Evolutionary conservation across 164 flowering plant genomes (phyloP).

Genomic region (Buxus sempervirens): DNA sequence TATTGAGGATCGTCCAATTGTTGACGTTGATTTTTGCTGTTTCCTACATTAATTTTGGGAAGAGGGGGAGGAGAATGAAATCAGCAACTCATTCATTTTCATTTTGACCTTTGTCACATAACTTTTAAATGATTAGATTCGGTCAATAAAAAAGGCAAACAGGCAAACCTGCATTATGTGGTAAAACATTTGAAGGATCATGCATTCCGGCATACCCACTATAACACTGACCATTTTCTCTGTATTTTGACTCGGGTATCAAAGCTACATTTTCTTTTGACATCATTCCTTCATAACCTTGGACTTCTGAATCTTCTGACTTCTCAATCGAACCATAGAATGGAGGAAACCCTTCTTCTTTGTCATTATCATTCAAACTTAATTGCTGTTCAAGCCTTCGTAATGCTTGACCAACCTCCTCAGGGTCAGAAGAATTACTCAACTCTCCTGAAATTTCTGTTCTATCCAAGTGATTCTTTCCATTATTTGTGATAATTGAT

Average conservation of each 20-base stretch:
- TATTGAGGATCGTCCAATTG: slow-evolving; percentile 16
- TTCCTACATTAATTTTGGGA: slow-evolving; percentile 40
- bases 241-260: slow-evolving; percentile 12
- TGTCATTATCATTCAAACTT: slow-evolving; percentile 66
- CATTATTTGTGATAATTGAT: slow-evolving; percentile 24
- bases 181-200: slow-evolving; percentile 18
- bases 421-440: slow-evolving; percentile 29
- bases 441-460: slow-evolving; percentile 20
- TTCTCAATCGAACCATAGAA: slow-evolving; percentile 26
- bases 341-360: slow-evolving; percentile 30
- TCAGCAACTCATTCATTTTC: neutral
- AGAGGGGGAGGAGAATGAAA: neutral
- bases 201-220: slow-evolving; percentile 17
- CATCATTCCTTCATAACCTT: slow-evolving; percentile 14
- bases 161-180: slow-evolving; percentile 35
- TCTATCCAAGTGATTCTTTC: slow-evolving; percentile 19
- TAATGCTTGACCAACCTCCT: slow-evolving; percentile 58
- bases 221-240: slow-evolving; percentile 16
- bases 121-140: neutral
- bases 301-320: slow-evolving; percentile 26
- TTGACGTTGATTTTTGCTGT: slow-evolving; percentile 18
- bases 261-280: slow-evolving; percentile 16
- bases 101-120: neutral
- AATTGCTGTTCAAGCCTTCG: slow-evolving; percentile 71
- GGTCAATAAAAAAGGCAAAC: slow-evolving; percentile 14